Evolutionary conservation across 2,329 filamentous ascomycete genomes (phyloP), one percentile per base, ranked within the genome.

Genomic region (Colletotrichum echinochloae): DNA sequence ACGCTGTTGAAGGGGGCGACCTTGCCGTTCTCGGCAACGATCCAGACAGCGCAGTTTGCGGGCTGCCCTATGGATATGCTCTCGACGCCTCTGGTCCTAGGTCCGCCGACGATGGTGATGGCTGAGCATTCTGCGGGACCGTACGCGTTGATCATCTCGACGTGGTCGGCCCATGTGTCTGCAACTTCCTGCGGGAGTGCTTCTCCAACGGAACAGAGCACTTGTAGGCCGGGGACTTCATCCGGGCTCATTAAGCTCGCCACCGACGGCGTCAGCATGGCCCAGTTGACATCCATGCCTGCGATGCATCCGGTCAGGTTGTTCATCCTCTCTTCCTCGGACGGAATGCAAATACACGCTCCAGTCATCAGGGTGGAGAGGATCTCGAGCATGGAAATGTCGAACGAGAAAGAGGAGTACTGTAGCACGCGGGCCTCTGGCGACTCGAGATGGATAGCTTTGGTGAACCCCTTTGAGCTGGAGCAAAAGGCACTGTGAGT

Each of bases 391-490:
- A 84, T 56, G 0, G 82, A 82, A 65, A 84, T 74, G 65, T 86
- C 83, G 72, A 85, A 85, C 6, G 76, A 78, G 37, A 77, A 78
- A 0, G 83, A 77, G 23, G 77, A 82, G 66, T 84, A 81, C 60
- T 84, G 81, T 1, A 84, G 73, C 0, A 81, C 76, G 2, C 70
- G 73, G 4, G 28, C 37, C 11, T 16, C 12, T 5, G 52, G 46
- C 0, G 37, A 26, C 12, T 69, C 54, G 37, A 70, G 67, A 18
- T 23, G 8, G 5, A 70, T 70, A 3, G 67, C 63, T 16, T 46
- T 46, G 11, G 63, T 61, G 14, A 61, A 70, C 1, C 65, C 68
- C 1, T 33, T 39, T 14, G 52, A 46, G 12, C 68, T 71, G 5
- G 68, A 63, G 14, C 18, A 49, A 28, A 71, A 63, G 0, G 68